Evolutionary conservation across 108 stramenopile species (phyloP).

Genomic region (Cyclostephanos invisitatus): DNA sequence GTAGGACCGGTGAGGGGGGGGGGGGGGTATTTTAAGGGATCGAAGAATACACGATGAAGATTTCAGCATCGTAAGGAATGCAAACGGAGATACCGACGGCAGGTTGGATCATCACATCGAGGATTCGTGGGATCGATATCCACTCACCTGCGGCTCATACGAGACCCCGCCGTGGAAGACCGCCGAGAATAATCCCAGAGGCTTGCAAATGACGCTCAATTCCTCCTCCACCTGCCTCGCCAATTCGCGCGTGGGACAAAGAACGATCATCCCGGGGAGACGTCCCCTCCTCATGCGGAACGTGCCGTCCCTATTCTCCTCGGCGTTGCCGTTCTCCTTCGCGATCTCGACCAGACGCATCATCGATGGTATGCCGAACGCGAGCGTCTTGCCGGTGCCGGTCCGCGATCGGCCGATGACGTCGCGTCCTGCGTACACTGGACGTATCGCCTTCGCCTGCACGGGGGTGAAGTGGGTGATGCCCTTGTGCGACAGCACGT

Average conservation of each 20-base stretch:
- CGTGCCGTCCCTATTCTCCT: conserved; percentile 44
- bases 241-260: conserved; percentile 98
- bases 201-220: conserved; percentile 63
- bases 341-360: conserved; percentile 63
- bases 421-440: conserved; percentile 89
- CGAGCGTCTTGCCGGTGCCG: conserved; percentile 99
- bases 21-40: neutral
- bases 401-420: conserved; percentile 97
- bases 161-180: conserved; percentile 98
- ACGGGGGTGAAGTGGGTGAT: conserved; percentile 88
- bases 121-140: too few species aligned
- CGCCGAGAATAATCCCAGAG: conserved; percentile 75
- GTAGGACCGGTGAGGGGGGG: neutral
- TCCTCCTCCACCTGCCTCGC: conserved; percentile 98
- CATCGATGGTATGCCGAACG: conserved; percentile 95
- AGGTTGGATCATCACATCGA: too few species aligned
- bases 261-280: conserved; percentile 87
- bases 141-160: conserved; percentile 84
- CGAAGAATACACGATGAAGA: neutral
- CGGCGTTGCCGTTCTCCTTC: conserved; percentile 56
- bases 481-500: conserved; percentile 82
- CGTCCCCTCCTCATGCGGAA: conserved; percentile 77
- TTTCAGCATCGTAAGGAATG: neutral
- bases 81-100: too few species aligned
- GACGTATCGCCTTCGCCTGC: conserved; percentile 89